Conservation (phyloP, 2,329 filamentous ascomycete genomes). For the Fusarium staphyleae region DNA sequence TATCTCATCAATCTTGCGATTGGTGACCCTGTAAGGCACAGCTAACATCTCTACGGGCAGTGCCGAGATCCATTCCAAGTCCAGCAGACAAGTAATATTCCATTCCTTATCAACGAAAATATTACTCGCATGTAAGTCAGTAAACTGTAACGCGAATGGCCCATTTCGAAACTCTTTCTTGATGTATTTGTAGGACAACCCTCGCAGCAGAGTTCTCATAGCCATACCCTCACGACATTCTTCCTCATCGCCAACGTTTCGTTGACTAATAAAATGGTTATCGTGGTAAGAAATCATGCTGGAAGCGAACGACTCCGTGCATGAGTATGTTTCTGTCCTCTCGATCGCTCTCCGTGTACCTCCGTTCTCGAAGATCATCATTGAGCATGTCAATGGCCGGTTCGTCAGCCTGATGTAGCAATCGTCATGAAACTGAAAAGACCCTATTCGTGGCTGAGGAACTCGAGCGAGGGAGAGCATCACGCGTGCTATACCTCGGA, state of each 20-base stretch:
- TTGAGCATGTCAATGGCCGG: conserved; percentile 41
- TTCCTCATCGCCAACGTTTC: background rate
- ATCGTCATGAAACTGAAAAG: conserved; percentile 42
- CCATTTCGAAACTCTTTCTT: background rate
- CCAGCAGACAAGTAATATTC: conserved; percentile 8
- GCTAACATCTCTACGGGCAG: conserved; percentile 8
- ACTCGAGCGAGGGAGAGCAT: conserved; percentile 43
- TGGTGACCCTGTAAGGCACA: conserved; percentile 9
- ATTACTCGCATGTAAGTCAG: conserved; percentile 4
- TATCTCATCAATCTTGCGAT: background rate
- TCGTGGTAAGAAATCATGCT: conserved; percentile 1
- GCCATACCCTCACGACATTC: conserved; percentile 2
- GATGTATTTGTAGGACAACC: background rate
- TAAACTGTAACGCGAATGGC: conserved; percentile 1
- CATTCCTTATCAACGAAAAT: conserved; percentile 3
- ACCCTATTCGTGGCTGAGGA: conserved; percentile 42
- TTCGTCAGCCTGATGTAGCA: conserved; percentile 44
- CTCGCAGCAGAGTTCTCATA: background rate
- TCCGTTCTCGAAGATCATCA: conserved; percentile 46
- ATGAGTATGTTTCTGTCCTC: conserved; percentile 42
- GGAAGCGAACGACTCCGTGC: conserved; percentile 31
- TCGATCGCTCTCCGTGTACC: conserved; percentile 42
- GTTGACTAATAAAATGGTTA: background rate
- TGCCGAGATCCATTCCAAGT: conserved; percentile 6
- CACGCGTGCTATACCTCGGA: conserved; percentile 39